Evolutionary conservation across 345 rosid species (phyloP), one percentile per base, ranked within the genome.

Genomic region (Citrus glauca): DNA sequence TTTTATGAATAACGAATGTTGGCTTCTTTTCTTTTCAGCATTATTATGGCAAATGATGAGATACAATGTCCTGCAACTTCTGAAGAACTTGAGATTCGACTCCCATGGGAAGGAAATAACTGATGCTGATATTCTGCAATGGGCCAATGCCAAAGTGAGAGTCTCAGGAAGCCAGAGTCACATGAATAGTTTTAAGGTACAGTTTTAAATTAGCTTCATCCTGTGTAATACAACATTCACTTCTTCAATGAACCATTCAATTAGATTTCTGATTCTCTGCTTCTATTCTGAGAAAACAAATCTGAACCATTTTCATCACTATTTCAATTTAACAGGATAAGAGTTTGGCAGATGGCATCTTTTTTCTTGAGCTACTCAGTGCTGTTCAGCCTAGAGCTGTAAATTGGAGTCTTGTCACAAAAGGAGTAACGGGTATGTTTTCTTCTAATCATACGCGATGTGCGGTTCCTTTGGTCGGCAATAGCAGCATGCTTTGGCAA

Each of bases 11-110:
- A 16, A 24, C 7, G 20, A 73, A 61, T 74, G 35, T 70, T 75
- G 42, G 61, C n/a, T 33, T 48, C n/a, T 45, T 38, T 70, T 64
- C 66, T 77, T 0, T 82, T 9, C 90, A 94, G 99, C 99, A 77
- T 96, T 87, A 83, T 77, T 96, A 77, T 94, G 98, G 99, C 99
- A 96, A 72, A 81, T 94, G 84, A 96, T 96, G 99, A 90, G 99
- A 87, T 92, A 72, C 83, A 94, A 92, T 83, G 92, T 92, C 78
- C 91, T 96, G 75, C 99, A 96, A 88, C 99, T 96, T 66, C 89
- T 94, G 27, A 91, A 86, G 89, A 89, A 94, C 86, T 87, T 96
- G 88, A 92, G 99, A 87, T 92, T 86, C 69, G 97, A 94, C 81
- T 90, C 98, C 68, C 89, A 90, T 79, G 97, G 97, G 28, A 96